A percentile compares a stretch with the other conserved stretches of the same genome.
phyloP scores from a whole-genome alignment of 2,329 filamentous ascomycete genomes.

The Tolypocladium cylindrosporum region DNA sequence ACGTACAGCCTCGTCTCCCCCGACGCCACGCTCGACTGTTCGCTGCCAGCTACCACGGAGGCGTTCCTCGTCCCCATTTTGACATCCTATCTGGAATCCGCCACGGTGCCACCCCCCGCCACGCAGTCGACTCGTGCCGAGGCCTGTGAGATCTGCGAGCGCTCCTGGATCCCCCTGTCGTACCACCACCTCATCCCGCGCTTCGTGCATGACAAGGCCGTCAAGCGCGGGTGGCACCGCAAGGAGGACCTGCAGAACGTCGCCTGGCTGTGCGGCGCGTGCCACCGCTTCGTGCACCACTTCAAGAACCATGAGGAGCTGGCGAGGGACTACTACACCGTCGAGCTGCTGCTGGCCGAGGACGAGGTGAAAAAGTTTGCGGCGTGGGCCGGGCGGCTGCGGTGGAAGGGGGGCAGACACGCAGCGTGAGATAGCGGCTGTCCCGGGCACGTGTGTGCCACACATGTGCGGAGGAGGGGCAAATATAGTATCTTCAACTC shows the following conservation, averaged over 20 bases:
- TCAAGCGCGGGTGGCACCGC: conserved; percentile 71
- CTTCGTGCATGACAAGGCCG: conserved; percentile 62
- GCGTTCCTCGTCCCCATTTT: conserved; percentile 56
- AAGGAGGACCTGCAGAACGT: conserved; percentile 68
- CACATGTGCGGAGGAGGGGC: background rate
- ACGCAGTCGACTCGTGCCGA: conserved; percentile 45
- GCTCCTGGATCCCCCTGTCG: conserved; percentile 65
- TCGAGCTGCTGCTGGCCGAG: conserved; percentile 59
- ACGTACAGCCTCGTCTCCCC: conserved; percentile 55
- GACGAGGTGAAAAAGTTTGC: conserved; percentile 65
- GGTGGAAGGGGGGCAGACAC: conserved; percentile 53
- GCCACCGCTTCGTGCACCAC: conserved; percentile 73
- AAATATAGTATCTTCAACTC: background rate
- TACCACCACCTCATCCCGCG: conserved; percentile 85
- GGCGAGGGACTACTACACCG: conserved; percentile 60
- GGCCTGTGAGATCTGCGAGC: conserved; percentile 66
- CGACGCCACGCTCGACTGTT: conserved; percentile 19
- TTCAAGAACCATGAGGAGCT: conserved; percentile 69
- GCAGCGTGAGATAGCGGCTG: background rate
- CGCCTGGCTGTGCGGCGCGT: conserved; percentile 78
- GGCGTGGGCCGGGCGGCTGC: conserved; percentile 59
- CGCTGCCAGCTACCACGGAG: conserved; percentile 27
- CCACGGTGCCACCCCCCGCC: conserved; percentile 52
- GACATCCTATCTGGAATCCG: conserved; percentile 47
- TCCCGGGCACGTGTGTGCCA: background rate